Evolutionary conservation across 257 asterid species (phyloP), one percentile per base, ranked within the genome.

Genomic region (Craterostigma plantagineum): DNA sequence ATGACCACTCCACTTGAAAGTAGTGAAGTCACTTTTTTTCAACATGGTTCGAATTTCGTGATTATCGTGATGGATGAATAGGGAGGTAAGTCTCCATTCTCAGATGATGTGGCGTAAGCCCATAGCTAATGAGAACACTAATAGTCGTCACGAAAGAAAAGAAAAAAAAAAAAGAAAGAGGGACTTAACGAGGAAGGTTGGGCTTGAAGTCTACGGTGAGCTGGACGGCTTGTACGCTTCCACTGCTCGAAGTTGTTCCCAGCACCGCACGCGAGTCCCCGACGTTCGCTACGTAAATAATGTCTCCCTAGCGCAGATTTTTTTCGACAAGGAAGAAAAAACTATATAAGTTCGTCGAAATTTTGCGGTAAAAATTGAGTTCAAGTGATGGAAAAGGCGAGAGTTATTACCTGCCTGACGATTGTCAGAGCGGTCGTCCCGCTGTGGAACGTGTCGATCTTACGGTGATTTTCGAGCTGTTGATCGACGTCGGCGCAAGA

Each of bases 231-330:
- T 58, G 65, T 57, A 79, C 60, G 64, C 57, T 55, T 18, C 93
- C 95, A 12, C 65, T 55, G 33, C 76, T 79, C 9, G 72, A 62
- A 34, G 73, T 66, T 42, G 98, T 76, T 35, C 81, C 98, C 35
- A 87, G 59, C 8, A 87, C 93, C 43, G 93, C 98, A 18, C 98
- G 95, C 0, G 98, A 87, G 57, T 87, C 98, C 0, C 97, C 97
- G 17, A 87, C 97, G 18, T 87, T 87, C 33, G 97, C 90, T 13
- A 81, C 11, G 55, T 48, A 81, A 37, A 87, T 53, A 44, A 42
- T 35, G 27, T 81, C 94, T 0, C 95, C 97, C 97, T 87, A 65
- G 6, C 6, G 30, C 6, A 23, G 6, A 23, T 2, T 23, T n/a
- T n/a, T n/a, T 23, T 23, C 30, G 30, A 23, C 2, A 36, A 43